Evolutionary conservation across 495 filamentous ascomycete species (phyloP).

Genomic region (Aspergillus campestris): DNA sequence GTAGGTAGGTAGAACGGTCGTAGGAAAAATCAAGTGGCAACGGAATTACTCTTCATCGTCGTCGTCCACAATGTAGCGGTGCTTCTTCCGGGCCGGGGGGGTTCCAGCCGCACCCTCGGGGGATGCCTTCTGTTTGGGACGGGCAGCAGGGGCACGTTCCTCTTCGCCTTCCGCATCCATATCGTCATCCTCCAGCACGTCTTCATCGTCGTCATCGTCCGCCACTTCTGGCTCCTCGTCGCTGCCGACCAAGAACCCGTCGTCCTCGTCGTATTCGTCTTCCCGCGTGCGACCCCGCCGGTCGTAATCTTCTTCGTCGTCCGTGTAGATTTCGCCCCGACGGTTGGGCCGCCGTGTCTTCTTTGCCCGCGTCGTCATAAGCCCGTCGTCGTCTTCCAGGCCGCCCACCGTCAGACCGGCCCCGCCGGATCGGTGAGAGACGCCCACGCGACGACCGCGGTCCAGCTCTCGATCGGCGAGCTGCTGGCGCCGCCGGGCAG

Average conservation of each 20-base stretch:
- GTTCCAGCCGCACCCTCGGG: conserved; percentile 21
- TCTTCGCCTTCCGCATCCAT: conserved; percentile 53
- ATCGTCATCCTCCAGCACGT: conserved; percentile 51
- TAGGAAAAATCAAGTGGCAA: not conserved
- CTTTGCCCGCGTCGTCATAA: conserved; percentile 35
- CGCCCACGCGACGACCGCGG: conserved; percentile 43
- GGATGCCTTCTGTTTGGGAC: conserved; percentile 15
- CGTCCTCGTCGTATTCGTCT: conserved; percentile 79
- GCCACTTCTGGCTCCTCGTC: conserved; percentile 59
- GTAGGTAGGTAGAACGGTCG: not conserved
- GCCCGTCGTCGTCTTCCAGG: conserved; percentile 58
- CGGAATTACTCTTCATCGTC: conserved; percentile 34
- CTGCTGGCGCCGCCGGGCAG: conserved; percentile 59
- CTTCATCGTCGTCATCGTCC: conserved; percentile 53
- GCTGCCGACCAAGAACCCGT: conserved; percentile 68
- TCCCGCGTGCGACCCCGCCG: conserved; percentile 53
- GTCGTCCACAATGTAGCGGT: conserved; percentile 39
- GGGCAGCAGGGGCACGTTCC: conserved; percentile 21
- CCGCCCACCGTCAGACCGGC: conserved; percentile 64
- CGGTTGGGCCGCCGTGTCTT: conserved; percentile 37
- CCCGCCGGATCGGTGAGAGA: conserved; percentile 35
- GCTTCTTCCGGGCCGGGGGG: conserved; percentile 37
- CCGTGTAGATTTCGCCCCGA: conserved; percentile 46
- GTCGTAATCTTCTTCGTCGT: conserved; percentile 53
- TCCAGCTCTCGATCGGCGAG: conserved; percentile 57